Conservation (phyloP, 495 filamentous ascomycete species). For the Penicillium paradoxum region DNA sequence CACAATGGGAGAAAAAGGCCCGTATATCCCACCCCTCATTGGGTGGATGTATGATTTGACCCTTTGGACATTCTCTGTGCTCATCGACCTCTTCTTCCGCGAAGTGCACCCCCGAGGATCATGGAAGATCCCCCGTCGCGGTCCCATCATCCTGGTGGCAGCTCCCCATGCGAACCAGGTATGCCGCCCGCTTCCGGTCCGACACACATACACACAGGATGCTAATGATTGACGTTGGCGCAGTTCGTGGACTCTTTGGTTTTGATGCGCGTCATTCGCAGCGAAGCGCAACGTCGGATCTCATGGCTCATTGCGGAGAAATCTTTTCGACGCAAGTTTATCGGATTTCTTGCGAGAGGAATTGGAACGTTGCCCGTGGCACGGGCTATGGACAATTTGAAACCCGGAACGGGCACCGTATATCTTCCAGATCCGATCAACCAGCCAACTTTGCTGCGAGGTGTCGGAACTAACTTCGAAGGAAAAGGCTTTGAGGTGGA, state of each 20-base stretch:
- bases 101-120: slow-evolving; percentile 92
- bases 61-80: slow-evolving; percentile 75
- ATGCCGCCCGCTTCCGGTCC: slow-evolving; percentile 16
- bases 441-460: slow-evolving; percentile 78
- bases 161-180: slow-evolving; percentile 98
- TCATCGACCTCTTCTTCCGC: slow-evolving; percentile 94
- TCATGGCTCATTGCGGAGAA: slow-evolving; percentile 92
- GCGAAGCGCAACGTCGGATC: slow-evolving; percentile 80
- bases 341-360: slow-evolving; percentile 72
- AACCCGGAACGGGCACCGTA: slow-evolving; percentile 70
- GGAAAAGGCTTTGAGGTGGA: slow-evolving; percentile 65
- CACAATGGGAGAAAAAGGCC: slow-evolving; percentile 35
- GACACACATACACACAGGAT: neutral
- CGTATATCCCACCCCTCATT: slow-evolving; percentile 63
- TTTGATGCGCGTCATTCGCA: slow-evolving; percentile 80
- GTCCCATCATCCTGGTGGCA: slow-evolving; percentile 93
- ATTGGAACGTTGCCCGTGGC: slow-evolving; percentile 86
- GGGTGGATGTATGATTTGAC: slow-evolving; percentile 76
- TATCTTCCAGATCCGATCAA: slow-evolving; percentile 88
- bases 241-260: slow-evolving; percentile 95
- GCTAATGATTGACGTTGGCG: slow-evolving; percentile 4
- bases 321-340: slow-evolving; percentile 81
- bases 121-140: slow-evolving; percentile 84
- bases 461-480: slow-evolving; percentile 82
- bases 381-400: slow-evolving; percentile 81